Percentiles rank a stretch among this genome's conserved stretches.
These are phyloP conservation scores for Globisporangium spiculum DNA, from an alignment of 352 stramenopile species.

Conservation along the genomic window DNA sequence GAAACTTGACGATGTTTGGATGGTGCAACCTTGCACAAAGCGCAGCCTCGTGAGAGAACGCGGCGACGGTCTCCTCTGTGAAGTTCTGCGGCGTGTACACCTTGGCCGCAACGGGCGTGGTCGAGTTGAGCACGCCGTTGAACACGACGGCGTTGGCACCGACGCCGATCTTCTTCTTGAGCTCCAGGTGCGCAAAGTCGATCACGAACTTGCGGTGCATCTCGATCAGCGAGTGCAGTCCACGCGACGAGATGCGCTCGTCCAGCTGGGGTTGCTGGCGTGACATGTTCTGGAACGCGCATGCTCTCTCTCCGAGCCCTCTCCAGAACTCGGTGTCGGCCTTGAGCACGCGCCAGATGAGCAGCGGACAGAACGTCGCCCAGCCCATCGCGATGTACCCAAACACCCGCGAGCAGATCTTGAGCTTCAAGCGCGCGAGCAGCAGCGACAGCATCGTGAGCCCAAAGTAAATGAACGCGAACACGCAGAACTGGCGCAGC, in stretches of 20 bases:
- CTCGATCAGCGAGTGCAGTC: conserved; percentile 58
- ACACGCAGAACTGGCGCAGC: conserved; percentile 30
- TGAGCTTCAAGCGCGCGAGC: conserved; percentile 2
- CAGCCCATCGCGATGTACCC: conserved; percentile 29
- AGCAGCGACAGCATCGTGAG: conserved; percentile 20
- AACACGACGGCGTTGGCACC: conserved; percentile 54
- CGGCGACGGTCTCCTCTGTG: conserved; percentile 45
- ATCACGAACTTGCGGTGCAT: conserved; percentile 69
- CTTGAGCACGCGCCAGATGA: conserved; percentile 50
- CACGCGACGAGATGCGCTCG: conserved; percentile 39
- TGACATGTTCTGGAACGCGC: conserved; percentile 22
- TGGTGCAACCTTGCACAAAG: conserved; percentile 46
- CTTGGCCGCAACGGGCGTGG: conserved; percentile 46
- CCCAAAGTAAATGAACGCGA: conserved; percentile 20
- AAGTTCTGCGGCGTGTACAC: conserved; percentile 57
- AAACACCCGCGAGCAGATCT: not conserved
- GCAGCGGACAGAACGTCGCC: conserved; percentile 29
- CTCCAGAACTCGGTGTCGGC: conserved; percentile 53
- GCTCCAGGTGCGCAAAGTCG: conserved; percentile 58
- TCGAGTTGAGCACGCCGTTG: conserved; percentile 33
- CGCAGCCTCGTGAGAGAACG: conserved; percentile 63
- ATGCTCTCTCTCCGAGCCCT: conserved; percentile 39
- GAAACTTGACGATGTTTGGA: conserved; percentile 65
- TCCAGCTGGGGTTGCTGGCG: conserved; percentile 21
- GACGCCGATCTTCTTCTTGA: conserved; percentile 44